These are phyloP conservation scores for Ceratobasidium papillatum DNA, from an alignment of 1,284 basidiomycete genomes.

Conservation along the genomic window DNA sequence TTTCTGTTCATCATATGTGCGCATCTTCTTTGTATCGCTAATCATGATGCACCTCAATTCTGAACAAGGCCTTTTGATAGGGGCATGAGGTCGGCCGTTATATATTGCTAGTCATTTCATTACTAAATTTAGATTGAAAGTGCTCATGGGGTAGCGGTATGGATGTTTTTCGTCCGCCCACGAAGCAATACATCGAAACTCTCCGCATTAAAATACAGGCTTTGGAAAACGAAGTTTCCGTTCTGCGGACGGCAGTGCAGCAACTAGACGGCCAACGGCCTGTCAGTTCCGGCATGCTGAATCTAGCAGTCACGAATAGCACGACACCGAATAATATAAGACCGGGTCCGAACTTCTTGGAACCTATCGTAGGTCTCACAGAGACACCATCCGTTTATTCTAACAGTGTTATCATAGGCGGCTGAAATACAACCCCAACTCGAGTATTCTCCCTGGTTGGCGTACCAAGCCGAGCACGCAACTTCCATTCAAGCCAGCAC, in stretches of 20 bases:
- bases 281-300: neutral
- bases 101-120: neutral
- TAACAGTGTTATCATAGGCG: neutral
- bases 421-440: neutral
- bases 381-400: neutral
- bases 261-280: neutral
- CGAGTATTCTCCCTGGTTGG: neutral
- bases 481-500: neutral
- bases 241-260: neutral
- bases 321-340: neutral
- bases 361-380: neutral
- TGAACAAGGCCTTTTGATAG: neutral
- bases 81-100: neutral
- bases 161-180: neutral
- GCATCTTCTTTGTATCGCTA: neutral
- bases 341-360: neutral
- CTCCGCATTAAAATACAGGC: slow-evolving; percentile 5
- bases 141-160: neutral
- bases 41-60: too few species aligned
- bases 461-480: neutral
- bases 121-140: neutral
- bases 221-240: neutral
- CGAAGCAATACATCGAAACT: slow-evolving; percentile 10
- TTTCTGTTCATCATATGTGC: neutral
- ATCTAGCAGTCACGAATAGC: too few species aligned